Evolutionary conservation across 208 protist species (phyloP), one percentile per base, ranked within the genome.

Genomic region (Angomonas desouzai): DNA sequence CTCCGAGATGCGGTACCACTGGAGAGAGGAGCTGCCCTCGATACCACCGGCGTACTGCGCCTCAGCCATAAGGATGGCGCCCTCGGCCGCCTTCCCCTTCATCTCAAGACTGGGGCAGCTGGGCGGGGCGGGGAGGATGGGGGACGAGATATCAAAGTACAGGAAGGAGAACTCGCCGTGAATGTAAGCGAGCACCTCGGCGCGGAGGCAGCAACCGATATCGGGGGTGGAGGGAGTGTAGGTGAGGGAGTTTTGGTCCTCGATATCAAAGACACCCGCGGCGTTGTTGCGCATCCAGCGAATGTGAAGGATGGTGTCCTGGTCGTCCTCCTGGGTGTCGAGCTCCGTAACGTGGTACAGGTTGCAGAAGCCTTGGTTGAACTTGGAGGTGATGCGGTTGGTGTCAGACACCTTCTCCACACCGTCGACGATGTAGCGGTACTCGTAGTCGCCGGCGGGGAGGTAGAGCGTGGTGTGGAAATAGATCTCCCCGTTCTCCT

Each of bases 401-500:
- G 68, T 65, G 29, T 94, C 88, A 55, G 89, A 87, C 53, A 91
- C 79, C 75, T 92, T 92, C 70, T 94, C 89, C 23, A 85, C 86
- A 62, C 89, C 89, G 68, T 97, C 89, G 23, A 97, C 85, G 68
- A 97, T 97, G 79, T 95, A 97, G 38, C 92, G 84, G 77, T 97
- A 96, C 71, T 97, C 92, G 77, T 97, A 96, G 32, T 94, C 85
- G 53, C 82, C 89, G 1, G 85, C 76, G 55, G 89, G 87, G 32
- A 97, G 77, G 66, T 97, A 97, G 18, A 97, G 76, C 55, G 85
- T 97, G 22, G 87, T 96, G 64, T 94, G 89, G 68, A 96, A 97
- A 68, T 83, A 93, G 56, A 94, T 69, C 70, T 92, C 81, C 34
- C 68, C 74, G 16, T 83, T 79, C 48, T 90, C 80, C 65, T 93